Evolutionary conservation across 106 monocot genomes (phyloP), one percentile per base, ranked within the genome.

Genomic region (Amphibolis antarctica): DNA sequence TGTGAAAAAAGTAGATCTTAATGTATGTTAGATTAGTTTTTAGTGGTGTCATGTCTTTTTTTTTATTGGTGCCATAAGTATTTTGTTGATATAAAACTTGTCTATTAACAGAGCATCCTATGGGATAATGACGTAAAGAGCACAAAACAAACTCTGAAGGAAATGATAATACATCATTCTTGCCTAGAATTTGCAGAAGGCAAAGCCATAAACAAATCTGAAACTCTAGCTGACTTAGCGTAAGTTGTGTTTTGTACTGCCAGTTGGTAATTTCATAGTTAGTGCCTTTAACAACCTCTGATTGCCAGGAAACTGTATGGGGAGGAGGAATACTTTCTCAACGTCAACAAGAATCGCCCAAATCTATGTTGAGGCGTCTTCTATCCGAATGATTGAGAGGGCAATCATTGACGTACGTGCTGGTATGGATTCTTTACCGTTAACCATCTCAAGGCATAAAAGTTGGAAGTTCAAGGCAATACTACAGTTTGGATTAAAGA

Each of bases 91-190:
- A 66, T 44, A 29, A n/a, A 62, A 54, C 21, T 62, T 17, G 43
- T 61, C 0, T 71, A 25, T 48, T 61, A 11, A 10, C 89, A 93
- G 93, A 74, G 89, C 71, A 89, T 96, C 56, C 74, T 89, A 69
- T 96, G 94, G 94, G 94, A 96, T 63, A 96, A 96, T 76, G 94
- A 89, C 74, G 58, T 84, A 9, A 96, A 86, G 73, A 96, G 94
- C 78, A 89, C 94, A 46, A 96, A 89, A 62, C 94, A 89, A 4
- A 89, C 89, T 53, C 55, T 96, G 67, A 96, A 96, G 75, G 89
- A 96, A 76, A 83, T 96, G 84, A 96, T 96, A 82, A 83, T 86
- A 77, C 89, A 89, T 63, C 69, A 96, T 71, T 89, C 94, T 61
- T 89, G 77, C 74, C 86, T 96, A 58, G 94, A 89, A 69, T 43